Base-by-base conservation (phyloP, 2,329 filamentous ascomycete species). In the Samsoniella hepiali region DNA sequence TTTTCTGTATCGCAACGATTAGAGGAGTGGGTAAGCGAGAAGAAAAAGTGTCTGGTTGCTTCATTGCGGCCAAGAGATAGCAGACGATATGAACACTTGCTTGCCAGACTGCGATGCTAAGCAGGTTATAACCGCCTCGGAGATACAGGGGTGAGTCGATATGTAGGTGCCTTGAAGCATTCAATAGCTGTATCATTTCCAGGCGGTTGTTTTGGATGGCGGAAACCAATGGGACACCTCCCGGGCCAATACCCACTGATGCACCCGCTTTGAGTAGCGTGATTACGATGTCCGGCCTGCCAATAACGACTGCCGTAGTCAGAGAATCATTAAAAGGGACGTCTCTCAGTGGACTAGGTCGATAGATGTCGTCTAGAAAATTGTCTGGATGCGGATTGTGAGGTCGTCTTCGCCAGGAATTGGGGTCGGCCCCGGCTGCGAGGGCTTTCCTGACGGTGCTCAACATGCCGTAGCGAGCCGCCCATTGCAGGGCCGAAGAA, bases 381-480 rank as follows among this genome's bases (percentile, higher is more conserved):
- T 47, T 22, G 40, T 27, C 42, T 5, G 55, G 40, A 38, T 36
- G 17, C 17, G 9, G 40, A 17, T 50, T 50, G 45, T 8, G 11
- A 40, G 2, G 1, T 15, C 9, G 13, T 27, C 15, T 32, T 17
- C 57, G 44, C 44, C 6, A 40, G 49, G 49, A 11, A 29, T 61
- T 53, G 10, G 49, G 44, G 36, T 53, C 38, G 17, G 47, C 58
- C n/a, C 58, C 58, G 17, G 36, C 38, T 5, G 27, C 49, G 9
- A 61, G 58, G 10, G 58, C 58, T n/a, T 54, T 61, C n/a, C n/a
- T 53, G 27, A 31, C 17, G 15, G 27, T 53, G n/a, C 29, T 31
- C 29, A 54, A 1, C 6, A n/a, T 3, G 3, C 47, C 49, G 11
- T 2, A n/a, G 8, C 3, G 5, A 11, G 38, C 49, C 1, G 38